Evolutionary conservation across 768 basidiomycete genomes (phyloP), one percentile per base, ranked within the genome.

Genomic region (Psilocybe cubensis): DNA sequence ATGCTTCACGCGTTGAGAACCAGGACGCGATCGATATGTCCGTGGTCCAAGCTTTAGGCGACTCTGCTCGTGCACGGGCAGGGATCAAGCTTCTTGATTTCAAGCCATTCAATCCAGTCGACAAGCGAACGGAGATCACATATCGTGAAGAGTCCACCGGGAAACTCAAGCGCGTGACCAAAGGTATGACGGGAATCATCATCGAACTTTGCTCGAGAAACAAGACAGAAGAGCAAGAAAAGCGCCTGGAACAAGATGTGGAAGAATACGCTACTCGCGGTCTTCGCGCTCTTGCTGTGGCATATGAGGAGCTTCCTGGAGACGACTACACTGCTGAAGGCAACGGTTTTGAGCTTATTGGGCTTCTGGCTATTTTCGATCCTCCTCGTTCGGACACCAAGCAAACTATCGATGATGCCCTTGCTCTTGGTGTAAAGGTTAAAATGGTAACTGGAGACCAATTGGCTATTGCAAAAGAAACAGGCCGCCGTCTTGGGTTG

Each of bases 361-460:
- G 96, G 79, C 89, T 98, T 24, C 89, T 98, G 57, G 89, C 96
- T 66, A 98, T 98, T 80, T 97, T 92, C 76, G 96, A 98, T 72
- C 96, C 96, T 62, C 96, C 96, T 62, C 94, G 96, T 75, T 89
- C 88, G 1, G 96, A 98, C 71, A 98, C 96, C 75, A 97, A 98
- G 81, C 94, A 98, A 79, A 98, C 96, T 35, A 98, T 98, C 70
- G 96, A 98, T 66, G 95, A 98, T 73, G 96, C 96, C 49, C 82
- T 95, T 55, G 88, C 89, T 54, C 92, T 98, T 71, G 96, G 96
- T 74, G 95, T 98, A 70, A 91, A 89, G 73, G 96, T 98, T 72
- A 98, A 98, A 88, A 98, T 98, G 96, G 96, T 98, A 59, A 98
- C 96, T 27, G 96, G 96, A 83, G 96, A 98, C 72, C 96, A 98